Percentiles rank a stretch among this genome's conserved stretches.
Conservation (phyloP, 2,329 filamentous ascomycete species). For the Aureobasidium sp. region DNA sequence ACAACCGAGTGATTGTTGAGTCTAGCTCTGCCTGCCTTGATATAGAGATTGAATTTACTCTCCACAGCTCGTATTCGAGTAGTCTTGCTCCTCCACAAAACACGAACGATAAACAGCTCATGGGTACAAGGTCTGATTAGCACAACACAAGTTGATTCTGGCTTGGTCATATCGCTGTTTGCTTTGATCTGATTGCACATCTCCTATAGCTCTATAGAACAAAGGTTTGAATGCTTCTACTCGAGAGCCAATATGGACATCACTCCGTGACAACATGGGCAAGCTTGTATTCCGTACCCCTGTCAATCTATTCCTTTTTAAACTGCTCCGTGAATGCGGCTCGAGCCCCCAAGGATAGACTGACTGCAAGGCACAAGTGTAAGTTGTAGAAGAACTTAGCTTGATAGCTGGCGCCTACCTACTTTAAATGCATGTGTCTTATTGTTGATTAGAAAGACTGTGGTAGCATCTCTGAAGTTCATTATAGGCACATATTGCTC, state of each 20-base stretch:
- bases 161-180: neutral
- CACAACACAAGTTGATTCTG: neutral
- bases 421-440: neutral
- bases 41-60: neutral
- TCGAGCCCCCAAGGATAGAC: neutral
- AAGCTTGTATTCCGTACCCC: neutral
- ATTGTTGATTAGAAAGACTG: neutral
- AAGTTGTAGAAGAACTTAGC: too few relatives aligned
- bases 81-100: neutral
- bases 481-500: too few relatives aligned
- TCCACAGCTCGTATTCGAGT: neutral
- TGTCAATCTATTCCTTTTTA: constrained; percentile 7
- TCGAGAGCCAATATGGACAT: neutral
- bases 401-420: neutral
- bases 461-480: neutral
- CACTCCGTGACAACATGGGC: neutral
- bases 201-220: neutral
- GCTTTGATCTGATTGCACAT: neutral
- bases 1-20: neutral
- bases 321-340: neutral
- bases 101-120: neutral
- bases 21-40: neutral
- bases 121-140: neutral
- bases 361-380: neutral
- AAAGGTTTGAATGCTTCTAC: neutral